Evolutionary conservation across 2,329 filamentous ascomycete species (phyloP), one percentile per base, ranked within the genome.

Genomic region (Penicillium sp.): DNA sequence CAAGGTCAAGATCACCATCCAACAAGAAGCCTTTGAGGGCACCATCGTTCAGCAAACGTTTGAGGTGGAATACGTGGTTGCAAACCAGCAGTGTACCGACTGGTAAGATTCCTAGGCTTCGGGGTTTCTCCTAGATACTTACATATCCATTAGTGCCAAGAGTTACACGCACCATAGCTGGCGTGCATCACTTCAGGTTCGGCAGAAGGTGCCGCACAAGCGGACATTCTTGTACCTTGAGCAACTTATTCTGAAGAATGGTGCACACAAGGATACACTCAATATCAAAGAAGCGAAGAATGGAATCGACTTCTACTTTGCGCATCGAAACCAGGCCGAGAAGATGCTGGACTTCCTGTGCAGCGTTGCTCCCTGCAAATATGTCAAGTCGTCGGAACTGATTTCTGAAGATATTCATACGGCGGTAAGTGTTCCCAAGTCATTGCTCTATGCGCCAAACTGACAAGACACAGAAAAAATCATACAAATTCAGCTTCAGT

Each of bases 261-360:
- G 81, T 46, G 93, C 91, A 3, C 90, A 95, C 69, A 81, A 82
- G 55, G 90, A 98, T 58, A 93, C 91, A 0, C 90, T 96, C 71
- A 98, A 97, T 69, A 98, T 98, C 73, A 96, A 94, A 67, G 93
- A 98, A 72, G 87, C 88, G 23, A 90, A 90, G 70, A 89, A 96
- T 60, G 93, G 93, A 1, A 84, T 98, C 49, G 93, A 98, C 67
- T 98, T 98, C 69, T 98, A 85, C 77, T 98, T 93, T 64, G 80
- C 88, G 0, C 83, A 86, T 48, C 79, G 88, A 61, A 98, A 96
- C 63, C 87, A 95, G 60, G 91, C 90, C 6, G 89, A 95, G 64
- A 89, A 87, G 62, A 91, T 95, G 67, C 81, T 94, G 51, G 90
- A 97, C 69, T 95, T 96, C 67, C 74, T 96, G 51, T 82, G 82